phyloP scores from a whole-genome alignment of 768 basidiomycete species.

The Pisolithus microcarpus region DNA sequence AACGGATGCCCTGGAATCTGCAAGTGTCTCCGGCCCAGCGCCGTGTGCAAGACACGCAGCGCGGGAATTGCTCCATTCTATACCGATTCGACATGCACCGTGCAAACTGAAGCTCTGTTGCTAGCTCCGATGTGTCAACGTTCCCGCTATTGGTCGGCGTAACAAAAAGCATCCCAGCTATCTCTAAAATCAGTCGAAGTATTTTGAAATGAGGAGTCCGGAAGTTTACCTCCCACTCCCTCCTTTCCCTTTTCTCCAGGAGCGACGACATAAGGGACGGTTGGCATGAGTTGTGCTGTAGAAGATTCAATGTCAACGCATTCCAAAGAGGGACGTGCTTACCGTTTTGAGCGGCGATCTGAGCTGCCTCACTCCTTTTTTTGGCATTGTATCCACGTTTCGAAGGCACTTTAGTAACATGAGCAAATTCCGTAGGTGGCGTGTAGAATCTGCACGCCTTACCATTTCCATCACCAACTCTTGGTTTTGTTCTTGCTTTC shows the following conservation, averaged over 20 bases:
- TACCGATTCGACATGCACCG: slow-evolving; percentile 84
- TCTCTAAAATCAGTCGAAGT: slow-evolving; percentile 1
- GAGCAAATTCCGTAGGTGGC: slow-evolving; percentile 6
- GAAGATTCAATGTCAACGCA: slow-evolving; percentile 10
- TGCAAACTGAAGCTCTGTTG: slow-evolving; percentile 68
- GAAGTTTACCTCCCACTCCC: slow-evolving; percentile 31
- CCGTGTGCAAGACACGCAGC: slow-evolving; percentile 77
- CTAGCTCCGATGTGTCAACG: slow-evolving; percentile 29
- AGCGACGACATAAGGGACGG: slow-evolving; percentile 35
- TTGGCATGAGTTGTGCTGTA: slow-evolving; percentile 40
- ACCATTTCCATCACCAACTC: slow-evolving; percentile 30
- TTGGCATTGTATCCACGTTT: slow-evolving; percentile 66
- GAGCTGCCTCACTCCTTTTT: slow-evolving; percentile 65
- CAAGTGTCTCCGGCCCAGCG: slow-evolving; percentile 87
- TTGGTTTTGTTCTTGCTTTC: slow-evolving; percentile 36
- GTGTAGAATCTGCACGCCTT: slow-evolving; percentile 6
- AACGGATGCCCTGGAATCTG: slow-evolving; percentile 79
- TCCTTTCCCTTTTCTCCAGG: slow-evolving; percentile 40
- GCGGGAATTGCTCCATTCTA: slow-evolving; percentile 62
- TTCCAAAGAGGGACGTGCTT: slow-evolving; percentile 11
- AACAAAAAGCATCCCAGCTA: slow-evolving; percentile 26
- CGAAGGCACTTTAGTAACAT: slow-evolving; percentile 30
- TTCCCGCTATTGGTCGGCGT: slow-evolving; percentile 23
- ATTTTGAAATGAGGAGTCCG: neutral
- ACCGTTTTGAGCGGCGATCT: slow-evolving; percentile 63